Base-by-base conservation (phyloP, 1,284 basidiomycete genomes). In the Psilocybe mexicana region DNA sequence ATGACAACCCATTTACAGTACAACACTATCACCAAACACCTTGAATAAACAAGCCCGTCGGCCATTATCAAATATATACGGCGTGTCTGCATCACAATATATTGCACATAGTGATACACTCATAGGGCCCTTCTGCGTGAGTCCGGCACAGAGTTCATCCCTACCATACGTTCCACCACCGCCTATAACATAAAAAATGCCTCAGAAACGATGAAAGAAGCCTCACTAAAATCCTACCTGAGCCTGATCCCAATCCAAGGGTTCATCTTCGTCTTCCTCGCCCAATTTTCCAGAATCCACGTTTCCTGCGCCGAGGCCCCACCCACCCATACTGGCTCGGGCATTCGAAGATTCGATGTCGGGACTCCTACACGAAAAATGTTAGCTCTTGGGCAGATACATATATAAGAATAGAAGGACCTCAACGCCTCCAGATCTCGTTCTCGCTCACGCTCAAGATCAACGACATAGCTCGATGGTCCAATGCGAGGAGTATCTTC, bases 111-210 rank as follows among this genome's bases (percentile, higher is more conserved):
- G 11, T 12, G 28, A 35, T 18, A 30, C 7, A 35, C 33, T 59
- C 59, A 70, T 48, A 67, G 65, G 62, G 65, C 67, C 59, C 72
- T 68, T 36, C 74, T 68, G 53, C 69, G 65, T 42, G 57, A 61
- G 40, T 73, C 73, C 11, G 67, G 62, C 52, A 69, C 66, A 7
- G 70, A 65, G 44, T 68, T 79, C 75, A 86, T 82, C 8, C 84
- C 85, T n/a, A 86, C 79, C 84, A 86, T 85, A 12, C 81, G 77
- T 68, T 88, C 85, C 1, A 86, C 80, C 10, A 79, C 79, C 8
- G 81, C 83, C 81, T 85, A 63, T 54, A 60, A 18, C 30, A 8
- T 14, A 43, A n/a, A 3, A 14, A 11, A 28, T 36, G 35, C 5
- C 14, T 18, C 12, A 14, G 18, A 33, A 3, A 28, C 10, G 11